Base-by-base conservation (phyloP, 805 yeast genomes). In the Cyberlindnera mycetangii region DNA sequence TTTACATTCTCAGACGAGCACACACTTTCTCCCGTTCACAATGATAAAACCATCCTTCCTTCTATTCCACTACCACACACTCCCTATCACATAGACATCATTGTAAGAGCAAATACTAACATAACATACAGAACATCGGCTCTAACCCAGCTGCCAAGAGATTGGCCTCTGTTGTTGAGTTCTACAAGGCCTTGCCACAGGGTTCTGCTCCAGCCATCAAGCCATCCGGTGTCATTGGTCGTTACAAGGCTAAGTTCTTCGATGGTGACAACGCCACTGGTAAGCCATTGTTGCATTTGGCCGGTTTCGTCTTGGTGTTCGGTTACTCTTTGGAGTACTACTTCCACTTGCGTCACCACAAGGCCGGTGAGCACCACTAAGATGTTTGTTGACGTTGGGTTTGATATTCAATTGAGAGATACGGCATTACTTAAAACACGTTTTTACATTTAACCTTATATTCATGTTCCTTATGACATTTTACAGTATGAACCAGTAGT, bases 91-190 rank as follows among this genome's bases (percentile, higher is more conserved):
- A 22, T 22, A 25, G 28, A 25, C 5, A n/a, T n/a, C n/a, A n/a
- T n/a, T n/a, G n/a, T n/a, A n/a, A n/a, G n/a, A n/a, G n/a, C n/a
- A n/a, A n/a, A 15, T 55, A 59, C 60, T 55, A 62, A 59, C 64
- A 36, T 11, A 19, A 25, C 16, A n/a, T 16, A 22, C 66, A 83
- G 85, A 90, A 89, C 85, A 76, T 93, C 57, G 96, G 96, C 49
- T 79, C 95, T 50, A 89, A 89, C 74, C 97, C 97, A 63, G 85
- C 92, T 61, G 98, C 98, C 60, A 88, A 89, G 79, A 88, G 96
- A 75, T 88, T 93, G 84, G 84, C 88, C 56, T 86, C 87, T 68
- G 96, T 92, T 61, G 97, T 92, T 61, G 77, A 87, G 54, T 90
- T 93, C 81, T 92, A 92, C 85, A 87, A 92, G 75, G 83, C 89